These are phyloP conservation scores for Yarrowia yakushimensis DNA, from an alignment of 805 yeast species.

Conservation along the genomic window DNA sequence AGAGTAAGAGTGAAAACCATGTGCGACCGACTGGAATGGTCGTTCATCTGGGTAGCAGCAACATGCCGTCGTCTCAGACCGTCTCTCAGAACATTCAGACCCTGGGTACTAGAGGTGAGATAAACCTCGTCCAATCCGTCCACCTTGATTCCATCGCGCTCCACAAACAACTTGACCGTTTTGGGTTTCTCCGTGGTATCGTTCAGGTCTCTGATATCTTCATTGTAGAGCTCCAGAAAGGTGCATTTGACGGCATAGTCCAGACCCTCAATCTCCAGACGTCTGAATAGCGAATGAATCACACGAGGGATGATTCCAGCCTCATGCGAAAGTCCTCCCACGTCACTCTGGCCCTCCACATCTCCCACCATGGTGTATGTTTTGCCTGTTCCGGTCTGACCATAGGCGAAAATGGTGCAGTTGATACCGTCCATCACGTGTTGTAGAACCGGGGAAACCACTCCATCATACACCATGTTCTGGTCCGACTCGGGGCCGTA, in stretches of 20 bases:
- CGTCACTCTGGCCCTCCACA: constrained; percentile 44
- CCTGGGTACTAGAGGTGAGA: constrained; percentile 50
- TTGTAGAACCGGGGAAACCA: constrained; percentile 59
- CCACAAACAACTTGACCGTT: constrained; percentile 54
- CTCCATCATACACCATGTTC: constrained; percentile 56
- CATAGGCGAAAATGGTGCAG: constrained; percentile 82
- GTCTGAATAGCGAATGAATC: constrained; percentile 52
- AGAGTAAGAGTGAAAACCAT: constrained; percentile 69
- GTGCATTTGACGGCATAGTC: constrained; percentile 74
- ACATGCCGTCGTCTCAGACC: constrained; percentile 67
- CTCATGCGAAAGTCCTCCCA: constrained; percentile 31
- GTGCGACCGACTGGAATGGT: constrained; percentile 74
- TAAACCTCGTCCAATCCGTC: constrained; percentile 57
- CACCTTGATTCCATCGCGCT: constrained; percentile 46
- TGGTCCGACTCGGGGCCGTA: constrained; percentile 84
- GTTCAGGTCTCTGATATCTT: constrained; percentile 68
- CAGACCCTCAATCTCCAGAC: constrained; percentile 39
- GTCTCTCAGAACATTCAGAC: constrained; percentile 48
- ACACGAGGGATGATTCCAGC: constrained; percentile 68
- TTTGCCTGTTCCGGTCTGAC: constrained; percentile 90
- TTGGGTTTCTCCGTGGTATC: constrained; percentile 41
- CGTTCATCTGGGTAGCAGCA: constrained; percentile 76
- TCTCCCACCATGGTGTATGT: constrained; percentile 74
- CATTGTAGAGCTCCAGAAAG: constrained; percentile 82
- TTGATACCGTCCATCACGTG: constrained; percentile 75